Base-by-base conservation (phyloP, 305 asterid species). In the Plantago rigida region DNA sequence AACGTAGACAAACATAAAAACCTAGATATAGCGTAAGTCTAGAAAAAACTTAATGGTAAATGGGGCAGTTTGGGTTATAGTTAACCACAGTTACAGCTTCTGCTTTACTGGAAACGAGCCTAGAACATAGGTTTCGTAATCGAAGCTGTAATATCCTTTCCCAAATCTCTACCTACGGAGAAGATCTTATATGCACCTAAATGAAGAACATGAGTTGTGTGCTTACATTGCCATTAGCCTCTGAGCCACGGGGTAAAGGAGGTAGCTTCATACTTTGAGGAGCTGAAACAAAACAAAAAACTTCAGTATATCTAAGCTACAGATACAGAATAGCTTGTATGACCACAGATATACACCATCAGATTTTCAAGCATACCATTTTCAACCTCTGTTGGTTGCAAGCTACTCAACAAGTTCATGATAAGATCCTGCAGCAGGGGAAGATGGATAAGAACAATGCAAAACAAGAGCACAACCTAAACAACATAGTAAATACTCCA, bases 231-330 rank as follows among this genome's bases (percentile, higher is more conserved):
- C 96, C 99, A 73, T 93, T 93, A 74, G 67, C 81, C 77, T 93
- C 99, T 57, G 84, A 68, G 53, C 73, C 82, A 69, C 85, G 86
- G 66, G 87, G 88, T 64, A 82, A 64, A 44, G 94, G 95, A 76
- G 92, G 89, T 64, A 85, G 74, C 68, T 81, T 89, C 69, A 93
- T 94, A 74, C 86, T 85, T 76, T 87, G 96, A 72, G 90, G 76
- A 75, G 80, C 99, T 93, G 89, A 56, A 62, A 69, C 34, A 61
- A 62, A 70, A 67, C 51, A 9, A 73, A 47, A 69, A 63, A 66
- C 49, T 57, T 69, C 69, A 61, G 72, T 65, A 47, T 69, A 66
- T 64, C 56, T 60, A 36, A 65, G 56, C 61, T 47, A 68, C 28
- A 48, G 10, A 67, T 15, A 46, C 47, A 44, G 58, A 9, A 68